phyloP scores from a whole-genome alignment of 2,329 filamentous ascomycete species.

The Colletotrichum kahawae region DNA sequence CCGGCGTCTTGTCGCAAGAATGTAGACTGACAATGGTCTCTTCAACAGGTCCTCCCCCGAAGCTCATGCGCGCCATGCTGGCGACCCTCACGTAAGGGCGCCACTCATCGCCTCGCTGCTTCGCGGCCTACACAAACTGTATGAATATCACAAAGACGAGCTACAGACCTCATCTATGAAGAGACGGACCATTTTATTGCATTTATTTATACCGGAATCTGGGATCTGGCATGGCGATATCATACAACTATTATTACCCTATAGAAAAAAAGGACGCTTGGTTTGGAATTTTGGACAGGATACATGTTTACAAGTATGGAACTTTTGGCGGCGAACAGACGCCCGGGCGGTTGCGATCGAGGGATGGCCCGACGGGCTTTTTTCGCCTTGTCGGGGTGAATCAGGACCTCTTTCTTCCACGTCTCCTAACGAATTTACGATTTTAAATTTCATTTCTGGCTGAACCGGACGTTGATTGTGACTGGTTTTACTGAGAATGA shows the following conservation, averaged over 20 bases:
- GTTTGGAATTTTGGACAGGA: not conserved
- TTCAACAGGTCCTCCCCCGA: constrained; percentile 64
- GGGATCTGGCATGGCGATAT: not conserved
- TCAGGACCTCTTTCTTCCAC: not conserved
- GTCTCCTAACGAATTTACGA: not conserved
- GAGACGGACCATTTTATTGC: not conserved
- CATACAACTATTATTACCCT: constrained; percentile 4
- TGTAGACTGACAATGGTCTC: constrained; percentile 26
- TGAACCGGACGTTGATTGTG: not conserved
- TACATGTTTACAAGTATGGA: not conserved
- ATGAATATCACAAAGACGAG: constrained; percentile 7
- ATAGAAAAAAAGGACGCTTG: constrained; percentile 16
- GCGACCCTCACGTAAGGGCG: constrained; percentile 66
- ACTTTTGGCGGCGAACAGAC: not conserved
- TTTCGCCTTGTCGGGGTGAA: not conserved
- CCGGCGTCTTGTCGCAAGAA: not conserved
- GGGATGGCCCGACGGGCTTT: not conserved
- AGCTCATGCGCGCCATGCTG: constrained; percentile 72
- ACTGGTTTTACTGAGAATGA: not conserved
- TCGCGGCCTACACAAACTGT: not conserved
- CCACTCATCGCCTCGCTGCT: not conserved
- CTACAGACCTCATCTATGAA: not conserved
- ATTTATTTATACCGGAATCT: not conserved
- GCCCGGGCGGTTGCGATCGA: not conserved
- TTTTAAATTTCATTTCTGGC: not conserved